phyloP scores from a whole-genome alignment of 2,329 filamentous ascomycete genomes.

The Dryadomyces sulphureus region DNA sequence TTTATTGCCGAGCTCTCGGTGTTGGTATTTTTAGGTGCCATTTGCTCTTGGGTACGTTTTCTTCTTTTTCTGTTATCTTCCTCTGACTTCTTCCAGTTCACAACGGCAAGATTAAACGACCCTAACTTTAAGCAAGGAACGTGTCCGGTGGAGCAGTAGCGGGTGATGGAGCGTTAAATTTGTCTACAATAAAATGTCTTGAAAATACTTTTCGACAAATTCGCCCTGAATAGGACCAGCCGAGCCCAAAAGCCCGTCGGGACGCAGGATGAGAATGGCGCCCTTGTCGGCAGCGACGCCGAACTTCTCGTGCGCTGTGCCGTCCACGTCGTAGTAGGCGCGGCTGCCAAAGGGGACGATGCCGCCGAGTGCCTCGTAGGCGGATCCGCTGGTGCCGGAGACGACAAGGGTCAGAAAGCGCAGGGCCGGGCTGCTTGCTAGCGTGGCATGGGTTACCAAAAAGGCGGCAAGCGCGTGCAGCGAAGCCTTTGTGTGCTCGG shows the following conservation, averaged over 20 bases:
- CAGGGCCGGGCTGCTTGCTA: slow-evolving; percentile 17
- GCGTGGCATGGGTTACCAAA: slow-evolving; percentile 8
- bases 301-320: slow-evolving; percentile 13
- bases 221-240: slow-evolving; percentile 6
- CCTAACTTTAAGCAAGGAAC: too few species aligned
- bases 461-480: slow-evolving; percentile 9
- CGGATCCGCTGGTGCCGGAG: slow-evolving; percentile 24
- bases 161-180: background rate
- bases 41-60: too few species aligned
- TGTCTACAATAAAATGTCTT: background rate
- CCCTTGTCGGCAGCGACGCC: slow-evolving; percentile 13
- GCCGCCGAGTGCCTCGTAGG: slow-evolving; percentile 25
- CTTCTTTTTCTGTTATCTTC: too few species aligned
- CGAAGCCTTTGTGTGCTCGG: slow-evolving; percentile 8
- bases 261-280: slow-evolving; percentile 14
- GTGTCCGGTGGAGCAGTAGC: background rate
- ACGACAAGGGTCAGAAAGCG: slow-evolving; percentile 30
- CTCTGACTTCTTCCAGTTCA: too few species aligned
- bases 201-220: slow-evolving; percentile 10
- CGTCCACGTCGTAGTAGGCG: slow-evolving; percentile 32
- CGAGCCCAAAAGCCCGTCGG: slow-evolving; percentile 13
- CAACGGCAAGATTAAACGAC: too few species aligned
- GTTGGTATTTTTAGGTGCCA: too few species aligned
- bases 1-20: too few species aligned
- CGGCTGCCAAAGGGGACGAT: slow-evolving; percentile 31